phyloP scores from a whole-genome alignment of 257 asterid genomes.

The Solanum peruvianum region DNA sequence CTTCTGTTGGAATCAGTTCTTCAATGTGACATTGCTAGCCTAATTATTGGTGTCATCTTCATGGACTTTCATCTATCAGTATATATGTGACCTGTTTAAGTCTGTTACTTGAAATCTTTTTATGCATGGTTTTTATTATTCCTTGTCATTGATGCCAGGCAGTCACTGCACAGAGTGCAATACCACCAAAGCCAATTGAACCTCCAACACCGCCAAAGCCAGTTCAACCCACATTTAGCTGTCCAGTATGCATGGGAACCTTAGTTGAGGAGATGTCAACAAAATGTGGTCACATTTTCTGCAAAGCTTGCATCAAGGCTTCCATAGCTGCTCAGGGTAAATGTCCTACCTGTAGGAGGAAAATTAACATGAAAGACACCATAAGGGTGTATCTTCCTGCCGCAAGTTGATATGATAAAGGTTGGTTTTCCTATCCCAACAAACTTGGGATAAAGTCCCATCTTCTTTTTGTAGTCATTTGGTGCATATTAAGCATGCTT shows the following conservation, averaged over 20 bases:
- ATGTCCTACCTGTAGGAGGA: conserved; percentile 92
- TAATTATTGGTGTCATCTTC: background rate
- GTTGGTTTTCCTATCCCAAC: conserved; percentile 9
- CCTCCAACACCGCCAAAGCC: conserved; percentile 39
- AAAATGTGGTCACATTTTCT: conserved; percentile 91
- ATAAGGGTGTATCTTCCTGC: conserved; percentile 77
- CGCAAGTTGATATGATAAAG: conserved; percentile 31
- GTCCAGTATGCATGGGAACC: conserved; percentile 88
- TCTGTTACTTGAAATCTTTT: background rate
- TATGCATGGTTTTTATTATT: background rate
- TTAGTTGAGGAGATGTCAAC: conserved; percentile 74
- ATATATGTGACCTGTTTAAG: background rate
- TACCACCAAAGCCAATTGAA: conserved; percentile 46
- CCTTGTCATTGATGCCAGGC: conserved; percentile 11
- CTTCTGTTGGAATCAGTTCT: background rate
- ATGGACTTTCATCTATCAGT: background rate
- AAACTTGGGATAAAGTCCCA: background rate
- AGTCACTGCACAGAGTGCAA: conserved; percentile 11
- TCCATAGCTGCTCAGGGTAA: conserved; percentile 69
- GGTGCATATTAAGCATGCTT: background rate
- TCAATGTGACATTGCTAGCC: background rate
- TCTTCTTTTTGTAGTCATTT: background rate
- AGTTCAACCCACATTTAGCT: conserved; percentile 58
- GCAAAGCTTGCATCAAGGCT: conserved; percentile 79
- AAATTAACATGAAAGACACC: conserved; percentile 44